Base-by-base conservation (phyloP, 768 basidiomycete genomes). In the Solioccasus polychromus region DNA sequence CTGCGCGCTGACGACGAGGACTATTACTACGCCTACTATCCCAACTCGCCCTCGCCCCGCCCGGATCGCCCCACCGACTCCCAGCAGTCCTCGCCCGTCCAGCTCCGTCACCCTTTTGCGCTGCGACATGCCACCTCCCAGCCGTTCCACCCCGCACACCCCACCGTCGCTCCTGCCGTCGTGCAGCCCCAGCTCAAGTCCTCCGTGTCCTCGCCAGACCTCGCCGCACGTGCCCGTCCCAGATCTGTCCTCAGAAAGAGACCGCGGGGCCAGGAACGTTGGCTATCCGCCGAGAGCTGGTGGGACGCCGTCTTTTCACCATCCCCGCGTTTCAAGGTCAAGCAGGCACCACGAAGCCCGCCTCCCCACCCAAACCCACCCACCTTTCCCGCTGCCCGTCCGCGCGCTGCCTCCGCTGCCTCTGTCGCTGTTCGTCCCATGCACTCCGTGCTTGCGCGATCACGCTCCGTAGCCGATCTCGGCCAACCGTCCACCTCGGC, bases 271-370 rank as follows among this genome's bases (percentile, higher is more conserved):
- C 78, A 72, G 51, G 81, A 85, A 24, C 71, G 80, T 6, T 88
- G 84, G 85, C 57, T 88, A 2, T 78, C 81, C 3, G 78, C 85
- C 0, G 85, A 89, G 66, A 81, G 83, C 15, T 88, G 87, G 85
- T 91, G 88, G 64, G 86, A 90, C 51, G 87, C 86, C 1, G 56
- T 90, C 8, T 63, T 90, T 20, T 83, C 89, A 45, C 88, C 88
- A 3, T 77, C 85, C 1, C 88, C 88, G 11, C 73, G 86, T 40
- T 76, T 91, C 54, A 79, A 76, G 58, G 46, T 80, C 47, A 76
- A 74, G 51, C 70, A 72, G 19, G 52, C 57, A 18, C 45, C 59
- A 47, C 48, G n/a, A n/a, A n/a, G n/a, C n/a, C n/a, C n/a, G n/a
- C n/a, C n/a, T n/a, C n/a, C n/a, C n/a, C n/a, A n/a, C n/a, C n/a